Evolutionary conservation across 768 basidiomycete species (phyloP).

Genomic region (Russula olivacea): DNA sequence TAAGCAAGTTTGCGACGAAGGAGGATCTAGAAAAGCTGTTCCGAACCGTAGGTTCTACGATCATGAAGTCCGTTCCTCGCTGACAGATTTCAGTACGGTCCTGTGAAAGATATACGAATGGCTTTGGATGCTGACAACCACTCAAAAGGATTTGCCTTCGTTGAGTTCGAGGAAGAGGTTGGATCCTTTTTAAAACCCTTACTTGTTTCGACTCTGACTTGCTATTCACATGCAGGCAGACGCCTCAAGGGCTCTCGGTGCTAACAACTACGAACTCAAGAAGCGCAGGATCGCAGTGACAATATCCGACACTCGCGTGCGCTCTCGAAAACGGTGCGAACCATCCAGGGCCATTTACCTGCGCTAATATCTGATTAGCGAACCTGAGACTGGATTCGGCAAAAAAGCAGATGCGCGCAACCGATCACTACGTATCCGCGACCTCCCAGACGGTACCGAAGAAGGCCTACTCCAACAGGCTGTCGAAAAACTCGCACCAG

Average conservation of each 20-base stretch:
- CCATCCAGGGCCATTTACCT: not conserved
- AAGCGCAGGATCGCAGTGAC: constrained; percentile 88
- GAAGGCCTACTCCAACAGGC: constrained; percentile 90
- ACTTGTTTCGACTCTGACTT: not conserved
- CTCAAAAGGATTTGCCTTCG: constrained; percentile 83
- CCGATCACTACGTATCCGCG: constrained; percentile 70
- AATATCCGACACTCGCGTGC: constrained; percentile 61
- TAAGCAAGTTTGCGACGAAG: constrained; percentile 73
- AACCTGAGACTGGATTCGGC: constrained; percentile 53
- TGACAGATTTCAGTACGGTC: constrained; percentile 57
- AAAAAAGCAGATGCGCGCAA: constrained; percentile 51
- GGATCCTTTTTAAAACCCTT: constrained; percentile 22
- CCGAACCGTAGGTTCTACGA: constrained; percentile 48
- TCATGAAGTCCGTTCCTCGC: not conserved
- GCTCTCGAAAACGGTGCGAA: constrained; percentile 29
- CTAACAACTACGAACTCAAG: constrained; percentile 86
- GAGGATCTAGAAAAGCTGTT: constrained; percentile 77
- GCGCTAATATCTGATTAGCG: constrained; percentile 10
- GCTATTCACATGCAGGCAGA: constrained; percentile 43
- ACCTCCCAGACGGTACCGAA: constrained; percentile 70
- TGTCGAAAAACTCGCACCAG: constrained; percentile 67
- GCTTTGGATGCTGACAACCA: constrained; percentile 63
- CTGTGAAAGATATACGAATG: constrained; percentile 75
- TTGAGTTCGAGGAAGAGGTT: constrained; percentile 86
- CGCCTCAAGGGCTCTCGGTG: constrained; percentile 62